phyloP scores from a whole-genome alignment of 2,329 filamentous ascomycete genomes.

The Nemania abortiva region DNA sequence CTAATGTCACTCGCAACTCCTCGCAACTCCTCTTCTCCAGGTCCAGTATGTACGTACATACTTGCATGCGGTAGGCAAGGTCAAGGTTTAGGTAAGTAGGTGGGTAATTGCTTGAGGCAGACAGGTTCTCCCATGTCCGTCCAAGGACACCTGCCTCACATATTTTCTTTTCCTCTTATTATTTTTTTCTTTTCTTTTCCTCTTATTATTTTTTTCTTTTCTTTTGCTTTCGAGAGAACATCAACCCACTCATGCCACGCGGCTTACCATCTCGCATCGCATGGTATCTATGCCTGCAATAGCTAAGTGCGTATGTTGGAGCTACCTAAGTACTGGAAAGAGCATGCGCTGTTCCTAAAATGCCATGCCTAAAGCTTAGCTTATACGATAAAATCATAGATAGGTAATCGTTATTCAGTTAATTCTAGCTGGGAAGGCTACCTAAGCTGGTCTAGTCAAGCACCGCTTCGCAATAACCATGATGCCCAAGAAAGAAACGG shows the following conservation, averaged over 20 bases:
- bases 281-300: background rate
- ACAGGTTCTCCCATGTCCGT: conserved; percentile 15
- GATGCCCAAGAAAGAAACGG: background rate
- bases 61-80: no score
- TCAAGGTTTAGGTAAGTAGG: background rate
- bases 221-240: conserved; percentile 2
- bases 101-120: conserved; percentile 11
- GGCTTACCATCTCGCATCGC: conserved; percentile 3
- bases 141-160: conserved; percentile 22
- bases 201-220: conserved; percentile 20
- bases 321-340: background rate
- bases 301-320: background rate
- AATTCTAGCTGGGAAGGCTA: no score
- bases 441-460: no score
- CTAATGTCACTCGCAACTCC: conserved; percentile 34
- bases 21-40: background rate
- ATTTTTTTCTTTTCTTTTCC: conserved; percentile 16
- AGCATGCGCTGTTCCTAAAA: background rate
- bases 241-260: conserved; percentile 12
- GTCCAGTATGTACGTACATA: background rate
- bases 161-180: conserved; percentile 21
- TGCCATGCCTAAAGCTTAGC: background rate
- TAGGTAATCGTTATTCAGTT: no score
- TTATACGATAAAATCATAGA: no score
- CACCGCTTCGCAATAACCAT: background rate